phyloP scores from a whole-genome alignment of 805 yeast genomes.

The Blastobotrys attinorum region DNA sequence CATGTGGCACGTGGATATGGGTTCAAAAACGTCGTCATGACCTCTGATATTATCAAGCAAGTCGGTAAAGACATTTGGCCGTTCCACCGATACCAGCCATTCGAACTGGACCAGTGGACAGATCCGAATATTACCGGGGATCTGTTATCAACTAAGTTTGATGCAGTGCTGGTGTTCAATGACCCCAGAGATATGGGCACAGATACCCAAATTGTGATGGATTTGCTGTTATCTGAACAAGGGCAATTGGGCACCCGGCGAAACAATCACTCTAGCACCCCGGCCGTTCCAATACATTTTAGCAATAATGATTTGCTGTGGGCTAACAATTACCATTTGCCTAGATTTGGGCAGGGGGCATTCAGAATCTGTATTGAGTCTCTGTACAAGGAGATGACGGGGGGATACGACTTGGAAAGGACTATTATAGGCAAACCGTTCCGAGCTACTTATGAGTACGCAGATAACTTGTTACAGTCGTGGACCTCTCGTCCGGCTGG shows the following conservation, averaged over 20 bases:
- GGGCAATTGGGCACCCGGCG: conserved; percentile 63
- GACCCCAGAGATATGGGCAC: conserved; percentile 87
- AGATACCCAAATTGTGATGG: conserved; percentile 71
- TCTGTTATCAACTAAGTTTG: conserved; percentile 42
- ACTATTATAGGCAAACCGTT: conserved; percentile 77
- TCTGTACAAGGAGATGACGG: conserved; percentile 47
- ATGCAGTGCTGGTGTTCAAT: conserved; percentile 74
- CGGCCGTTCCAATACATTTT: conserved; percentile 61
- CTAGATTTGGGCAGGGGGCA: conserved; percentile 91
- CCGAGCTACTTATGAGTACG: conserved; percentile 71
- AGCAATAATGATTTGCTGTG: conserved; percentile 79
- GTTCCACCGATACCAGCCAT: conserved; percentile 46
- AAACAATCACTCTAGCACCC: conserved; percentile 31
- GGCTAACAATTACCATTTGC: conserved; percentile 73
- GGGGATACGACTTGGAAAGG: conserved; percentile 41
- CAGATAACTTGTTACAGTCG: conserved; percentile 59
- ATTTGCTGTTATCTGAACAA: conserved; percentile 52
- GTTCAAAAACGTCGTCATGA: conserved; percentile 62
- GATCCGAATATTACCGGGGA: conserved; percentile 25
- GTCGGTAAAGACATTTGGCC: conserved; percentile 55
- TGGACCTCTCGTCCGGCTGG: conserved; percentile 19
- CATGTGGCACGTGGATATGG: conserved; percentile 72
- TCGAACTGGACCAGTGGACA: conserved; percentile 39
- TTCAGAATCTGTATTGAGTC: conserved; percentile 57
- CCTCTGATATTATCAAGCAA: conserved; percentile 57